Conservation (phyloP, 805 yeast genomes). For the Ogataea naganishii region DNA sequence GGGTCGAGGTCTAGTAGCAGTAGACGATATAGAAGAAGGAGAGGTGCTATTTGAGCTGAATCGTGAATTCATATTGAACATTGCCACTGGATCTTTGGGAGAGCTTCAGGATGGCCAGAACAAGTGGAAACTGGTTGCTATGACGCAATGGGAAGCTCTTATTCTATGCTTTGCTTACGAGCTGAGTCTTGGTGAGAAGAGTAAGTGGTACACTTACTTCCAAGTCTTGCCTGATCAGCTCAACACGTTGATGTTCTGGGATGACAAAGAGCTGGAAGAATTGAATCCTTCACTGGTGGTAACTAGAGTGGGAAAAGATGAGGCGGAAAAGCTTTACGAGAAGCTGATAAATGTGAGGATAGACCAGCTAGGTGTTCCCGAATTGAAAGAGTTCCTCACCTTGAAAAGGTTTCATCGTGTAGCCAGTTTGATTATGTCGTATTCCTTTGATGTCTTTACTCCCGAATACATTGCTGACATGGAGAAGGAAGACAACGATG, state of each 20-base stretch:
- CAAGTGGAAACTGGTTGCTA: slow-evolving; percentile 26
- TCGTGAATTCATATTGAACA: slow-evolving; percentile 43
- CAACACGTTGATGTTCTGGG: slow-evolving; percentile 78
- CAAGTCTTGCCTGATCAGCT: slow-evolving; percentile 58
- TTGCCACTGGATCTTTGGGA: slow-evolving; percentile 44
- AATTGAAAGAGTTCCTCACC: slow-evolving; percentile 27
- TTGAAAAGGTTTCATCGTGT: slow-evolving; percentile 57
- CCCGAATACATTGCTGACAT: slow-evolving; percentile 21
- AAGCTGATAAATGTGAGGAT: slow-evolving; percentile 29
- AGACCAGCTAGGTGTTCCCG: slow-evolving; percentile 24
- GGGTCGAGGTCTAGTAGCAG: slow-evolving; percentile 75
- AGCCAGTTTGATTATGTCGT: slow-evolving; percentile 80
- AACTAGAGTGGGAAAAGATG: slow-evolving; percentile 59
- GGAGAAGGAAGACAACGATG: slow-evolving; percentile 21
- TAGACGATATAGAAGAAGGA: slow-evolving; percentile 46
- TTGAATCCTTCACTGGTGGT: slow-evolving; percentile 67
- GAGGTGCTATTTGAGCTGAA: slow-evolving; percentile 70
- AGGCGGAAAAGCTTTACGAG: slow-evolving; percentile 54
- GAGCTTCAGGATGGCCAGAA: slow-evolving; percentile 23
- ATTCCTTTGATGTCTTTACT: slow-evolving; percentile 76
- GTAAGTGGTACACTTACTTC: slow-evolving; percentile 67
- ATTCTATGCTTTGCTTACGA: slow-evolving; percentile 64
- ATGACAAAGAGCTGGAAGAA: slow-evolving; percentile 41
- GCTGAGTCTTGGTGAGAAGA: slow-evolving; percentile 31
- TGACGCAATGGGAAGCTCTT: slow-evolving; percentile 72